These are phyloP conservation scores for Calonectria henricotiae DNA, from an alignment of 2,329 filamentous ascomycete species.

Conservation along the genomic window DNA sequence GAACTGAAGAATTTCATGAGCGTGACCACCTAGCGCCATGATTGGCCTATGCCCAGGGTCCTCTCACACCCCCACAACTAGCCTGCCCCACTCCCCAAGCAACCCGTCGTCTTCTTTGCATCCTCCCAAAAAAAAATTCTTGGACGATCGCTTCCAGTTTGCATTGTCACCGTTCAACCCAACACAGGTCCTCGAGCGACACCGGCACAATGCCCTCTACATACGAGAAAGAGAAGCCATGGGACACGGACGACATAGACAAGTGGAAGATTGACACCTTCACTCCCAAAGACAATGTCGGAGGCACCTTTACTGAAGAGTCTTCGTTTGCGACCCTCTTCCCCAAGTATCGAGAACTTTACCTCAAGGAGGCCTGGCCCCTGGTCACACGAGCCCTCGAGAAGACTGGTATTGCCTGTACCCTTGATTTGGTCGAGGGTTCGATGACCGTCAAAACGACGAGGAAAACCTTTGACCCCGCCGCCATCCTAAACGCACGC, in stretches of 20 bases:
- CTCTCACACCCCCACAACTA: slow-evolving; percentile 40
- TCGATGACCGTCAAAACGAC: slow-evolving; percentile 98
- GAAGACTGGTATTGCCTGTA: slow-evolving; percentile 90
- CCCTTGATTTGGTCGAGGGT: slow-evolving; percentile 94
- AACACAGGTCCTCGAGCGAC: slow-evolving; percentile 12
- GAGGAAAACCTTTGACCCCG: slow-evolving; percentile 91
- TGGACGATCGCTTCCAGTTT: slow-evolving; percentile 37
- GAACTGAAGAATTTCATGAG: slow-evolving; percentile 53
- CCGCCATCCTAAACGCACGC: slow-evolving; percentile 91
- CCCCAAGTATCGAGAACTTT: slow-evolving; percentile 96
- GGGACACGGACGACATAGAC: slow-evolving; percentile 97
- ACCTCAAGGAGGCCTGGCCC: slow-evolving; percentile 94
- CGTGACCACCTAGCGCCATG: slow-evolving; percentile 35
- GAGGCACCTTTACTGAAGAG: slow-evolving; percentile 92
- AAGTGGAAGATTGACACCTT: slow-evolving; percentile 96
- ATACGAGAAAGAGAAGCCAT: slow-evolving; percentile 91
- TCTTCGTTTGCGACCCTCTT: slow-evolving; percentile 91
- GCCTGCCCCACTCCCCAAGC: slow-evolving; percentile 42
- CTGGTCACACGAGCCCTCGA: slow-evolving; percentile 90
- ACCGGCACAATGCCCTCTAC: slow-evolving; percentile 83
- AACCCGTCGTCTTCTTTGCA: slow-evolving; percentile 32
- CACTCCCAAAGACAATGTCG: slow-evolving; percentile 86
- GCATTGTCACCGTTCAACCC: slow-evolving; percentile 29
- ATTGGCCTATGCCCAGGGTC: slow-evolving; percentile 47
- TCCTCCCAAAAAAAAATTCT: slow-evolving; percentile 50